Evolutionary conservation across 1,139 yeast genomes (phyloP), one percentile per base, ranked within the genome.

Genomic region (Diutina siamensis): DNA sequence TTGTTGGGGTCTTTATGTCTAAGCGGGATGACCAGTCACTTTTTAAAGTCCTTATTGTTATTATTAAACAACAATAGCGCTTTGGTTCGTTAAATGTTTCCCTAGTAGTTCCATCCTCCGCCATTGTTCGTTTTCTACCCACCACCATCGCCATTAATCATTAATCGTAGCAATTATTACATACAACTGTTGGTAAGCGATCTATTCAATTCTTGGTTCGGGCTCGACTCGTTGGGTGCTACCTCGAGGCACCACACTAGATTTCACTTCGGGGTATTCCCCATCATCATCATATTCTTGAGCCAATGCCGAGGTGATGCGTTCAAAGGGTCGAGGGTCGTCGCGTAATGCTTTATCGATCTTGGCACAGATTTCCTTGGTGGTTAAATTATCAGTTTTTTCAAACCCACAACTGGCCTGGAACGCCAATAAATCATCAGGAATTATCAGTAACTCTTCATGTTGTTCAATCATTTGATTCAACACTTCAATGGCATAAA

Each of bases 401-500:
- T 36, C 45, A 48, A 69, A 65, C 12, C 63, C 63, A 53, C 72
- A 66, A 46, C 55, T 58, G 18, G 68, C 67, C 50, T 54, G 68
- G 48, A 68, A 66, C 31, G 59, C 62, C 51, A 65, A 57, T 47
- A 72, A 54, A 55, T 78, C 85, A 5, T 57, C 61, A 0, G 98
- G 97, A 34, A 89, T 82, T 46, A 80, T 71, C 45, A 89, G 76
- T 52, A 92, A 74, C 48, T 84, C 86, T 54, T 85, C 92, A 59
- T 86, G 92, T 49, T 81, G 74, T 50, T 86, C 87, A 52, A 94
- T 88, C 61, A 94, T 68, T 53, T 80, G 80, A 60, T 87, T 85
- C 34, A 92, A 83, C 33, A 89, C 94, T 60, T 89, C 97, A 57
- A 92, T 89, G 1, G 95, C 95, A 53, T 87, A 68, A 57, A 89